Percentiles rank a stretch among this genome's conserved stretches.
phyloP scores from a whole-genome alignment of 768 basidiomycete species.

The Tubosaeta brunneosetosa region DNA sequence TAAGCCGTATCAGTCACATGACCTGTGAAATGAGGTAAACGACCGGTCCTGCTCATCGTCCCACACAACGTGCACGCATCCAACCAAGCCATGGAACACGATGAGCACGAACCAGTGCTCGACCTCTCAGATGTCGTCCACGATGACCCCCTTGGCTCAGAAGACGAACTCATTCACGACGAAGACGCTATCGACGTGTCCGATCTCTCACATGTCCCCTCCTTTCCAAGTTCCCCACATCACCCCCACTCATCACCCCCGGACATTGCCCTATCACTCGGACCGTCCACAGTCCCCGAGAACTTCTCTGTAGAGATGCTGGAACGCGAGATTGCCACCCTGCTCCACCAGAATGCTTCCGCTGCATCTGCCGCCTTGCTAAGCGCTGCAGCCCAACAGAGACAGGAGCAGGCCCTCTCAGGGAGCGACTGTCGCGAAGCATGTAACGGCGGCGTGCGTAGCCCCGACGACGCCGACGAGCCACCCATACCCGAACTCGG shows the following conservation, averaged over 20 bases:
- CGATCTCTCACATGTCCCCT: conserved; percentile 30
- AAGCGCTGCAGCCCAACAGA: conserved; percentile 64
- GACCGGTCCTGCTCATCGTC: conserved; percentile 19
- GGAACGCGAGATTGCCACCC: conserved; percentile 70
- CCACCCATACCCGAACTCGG: conserved; percentile 37
- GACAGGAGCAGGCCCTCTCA: conserved; percentile 42
- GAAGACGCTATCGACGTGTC: conserved; percentile 28
- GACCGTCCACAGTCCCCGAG: conserved; percentile 38
- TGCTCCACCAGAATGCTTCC: conserved; percentile 72
- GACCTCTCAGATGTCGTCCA: conserved; percentile 82
- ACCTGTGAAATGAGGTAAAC: conserved; percentile 27
- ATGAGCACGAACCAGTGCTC: conserved; percentile 59
- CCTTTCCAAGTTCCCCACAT: conserved; percentile 18
- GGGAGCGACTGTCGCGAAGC: conserved; percentile 34
- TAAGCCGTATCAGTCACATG: conserved; percentile 17
- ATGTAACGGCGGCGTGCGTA: conserved; percentile 15
- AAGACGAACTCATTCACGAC: conserved; percentile 36
- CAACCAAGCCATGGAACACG: conserved; percentile 39
- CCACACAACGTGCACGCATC: conserved; percentile 15
- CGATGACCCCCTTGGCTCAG: conserved; percentile 67
- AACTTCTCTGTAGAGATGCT: conserved; percentile 67
- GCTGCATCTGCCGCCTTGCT: conserved; percentile 62
- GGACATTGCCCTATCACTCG: conserved; percentile 36
- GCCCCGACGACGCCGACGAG: conserved; percentile 13
- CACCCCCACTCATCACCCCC: conserved; percentile 15